Evolutionary conservation across 805 yeast species (phyloP), one percentile per base, ranked within the genome.

Genomic region (Kodamaea hsintzibuensis): DNA sequence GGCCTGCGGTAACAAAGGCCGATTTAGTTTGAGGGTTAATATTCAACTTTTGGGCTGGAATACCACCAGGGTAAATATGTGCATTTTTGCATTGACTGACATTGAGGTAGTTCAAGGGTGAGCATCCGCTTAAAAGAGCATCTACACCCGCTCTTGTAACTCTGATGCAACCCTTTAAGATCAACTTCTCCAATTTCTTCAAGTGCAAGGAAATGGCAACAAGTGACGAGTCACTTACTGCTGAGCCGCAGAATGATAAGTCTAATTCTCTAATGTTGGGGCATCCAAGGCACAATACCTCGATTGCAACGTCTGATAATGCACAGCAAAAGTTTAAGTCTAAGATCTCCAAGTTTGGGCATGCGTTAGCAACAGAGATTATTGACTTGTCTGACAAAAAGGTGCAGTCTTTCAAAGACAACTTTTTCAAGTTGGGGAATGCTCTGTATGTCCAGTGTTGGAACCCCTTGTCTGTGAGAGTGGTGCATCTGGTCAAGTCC

Each of bases 71-170:
- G 62, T 82, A 85, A 40, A 76, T 71, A 63, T 85, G 84, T 1
- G 84, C 88, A 60, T 86, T 83, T 50, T 85, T 82, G 69, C 95
- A 88, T 67, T 88, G 93, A 9, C 89, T 80, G 16, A 88, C 76
- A 61, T 86, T 83, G 59, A 88, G 69, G 55, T 73, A 73, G 52
- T 69, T 73, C 57, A 88, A 71, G 2, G 80, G 78, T 14, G 77
- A 71, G 47, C 83, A 79, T 40, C 86, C 85, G 42, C 83, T 77
- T 25, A 86, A 66, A 25, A 88, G 63, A 16, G 86, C 81, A 69
- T 88, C 91, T 27, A 88, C 83, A 13, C 95, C 93, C 8, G 88
- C 88, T 60, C 90, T 73, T 1, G 93, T 88, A 7, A 86, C 92
- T 57, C 92, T 74, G 9, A 86, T 78, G 69, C 95, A 88, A 1